These are phyloP conservation scores for Verticillium zaregamsianum DNA, from an alignment of 2,329 filamentous ascomycete genomes.

Conservation along the genomic window DNA sequence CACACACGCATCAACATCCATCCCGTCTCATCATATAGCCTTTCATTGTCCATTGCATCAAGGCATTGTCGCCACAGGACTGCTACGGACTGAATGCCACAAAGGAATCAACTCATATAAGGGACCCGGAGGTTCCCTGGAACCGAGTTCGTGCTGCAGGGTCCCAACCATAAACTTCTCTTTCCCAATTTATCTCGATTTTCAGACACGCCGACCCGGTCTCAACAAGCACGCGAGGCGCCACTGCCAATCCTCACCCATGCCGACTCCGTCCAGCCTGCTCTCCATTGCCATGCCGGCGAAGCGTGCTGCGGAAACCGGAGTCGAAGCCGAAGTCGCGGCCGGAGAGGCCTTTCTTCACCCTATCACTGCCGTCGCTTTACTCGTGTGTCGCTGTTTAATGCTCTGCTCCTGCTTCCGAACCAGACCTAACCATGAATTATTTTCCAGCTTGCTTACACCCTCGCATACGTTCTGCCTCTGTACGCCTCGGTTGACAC, in stretches of 20 bases:
- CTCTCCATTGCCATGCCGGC: not conserved
- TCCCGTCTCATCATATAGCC: not conserved
- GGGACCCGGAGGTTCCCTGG: no score
- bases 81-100: no score
- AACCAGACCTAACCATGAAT: not conserved
- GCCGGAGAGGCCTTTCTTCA: not conserved
- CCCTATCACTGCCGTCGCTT: constrained; percentile 6
- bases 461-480: constrained; percentile 83
- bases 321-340: not conserved
- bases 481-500: constrained; percentile 82
- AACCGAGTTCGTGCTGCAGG: no score
- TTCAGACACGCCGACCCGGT: no score
- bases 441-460: constrained; percentile 63
- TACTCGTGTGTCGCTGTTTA: constrained; percentile 10
- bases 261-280: not conserved
- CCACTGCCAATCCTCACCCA: no score
- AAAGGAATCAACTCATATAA: no score
- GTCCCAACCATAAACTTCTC: no score
- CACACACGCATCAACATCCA: not conserved
- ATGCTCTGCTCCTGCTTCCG: no score
- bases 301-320: not conserved
- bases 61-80: not conserved
- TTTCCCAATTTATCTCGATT: no score
- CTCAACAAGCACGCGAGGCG: no score
- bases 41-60: not conserved